Conservation (phyloP, 345 rosid genomes). For the Gossypium mustelinum region DNA sequence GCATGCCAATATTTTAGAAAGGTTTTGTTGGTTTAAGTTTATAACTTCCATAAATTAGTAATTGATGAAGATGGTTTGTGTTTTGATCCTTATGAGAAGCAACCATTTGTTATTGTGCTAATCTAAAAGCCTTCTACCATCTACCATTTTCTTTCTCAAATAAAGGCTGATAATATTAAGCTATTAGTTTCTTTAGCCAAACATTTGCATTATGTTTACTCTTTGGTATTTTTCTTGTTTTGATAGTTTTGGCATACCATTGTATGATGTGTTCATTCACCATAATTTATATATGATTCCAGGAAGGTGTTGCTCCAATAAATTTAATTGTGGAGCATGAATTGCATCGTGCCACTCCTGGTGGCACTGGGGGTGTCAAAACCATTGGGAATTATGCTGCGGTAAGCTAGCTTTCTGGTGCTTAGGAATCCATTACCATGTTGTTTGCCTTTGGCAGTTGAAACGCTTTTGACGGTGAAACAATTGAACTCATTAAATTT, state of each 20-base stretch:
- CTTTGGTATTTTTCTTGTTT: not conserved
- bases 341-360: slow-evolving; percentile 90
- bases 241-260: not conserved
- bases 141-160: not conserved
- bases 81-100: not conserved
- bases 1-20: not conserved
- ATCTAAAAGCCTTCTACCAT: not conserved
- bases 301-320: slow-evolving; percentile 88
- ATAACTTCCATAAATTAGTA: not conserved
- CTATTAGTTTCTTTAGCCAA: not conserved
- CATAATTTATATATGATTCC: slow-evolving; percentile 6
- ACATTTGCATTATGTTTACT: not conserved
- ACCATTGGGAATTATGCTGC: slow-evolving; percentile 94
- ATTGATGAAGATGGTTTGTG: not conserved
- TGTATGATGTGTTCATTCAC: not conserved
- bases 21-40: not conserved
- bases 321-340: slow-evolving; percentile 54
- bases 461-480: not conserved
- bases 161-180: not conserved
- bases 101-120: not conserved
- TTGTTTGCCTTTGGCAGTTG: not conserved
- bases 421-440: not conserved
- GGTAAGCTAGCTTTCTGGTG: slow-evolving; percentile 30
- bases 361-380: slow-evolving; percentile 95
- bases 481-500: not conserved